Percentiles rank a stretch among this genome's conserved stretches.
Conservation (phyloP, 805 yeast genomes). For the Kluyveromyces siamensis region DNA sequence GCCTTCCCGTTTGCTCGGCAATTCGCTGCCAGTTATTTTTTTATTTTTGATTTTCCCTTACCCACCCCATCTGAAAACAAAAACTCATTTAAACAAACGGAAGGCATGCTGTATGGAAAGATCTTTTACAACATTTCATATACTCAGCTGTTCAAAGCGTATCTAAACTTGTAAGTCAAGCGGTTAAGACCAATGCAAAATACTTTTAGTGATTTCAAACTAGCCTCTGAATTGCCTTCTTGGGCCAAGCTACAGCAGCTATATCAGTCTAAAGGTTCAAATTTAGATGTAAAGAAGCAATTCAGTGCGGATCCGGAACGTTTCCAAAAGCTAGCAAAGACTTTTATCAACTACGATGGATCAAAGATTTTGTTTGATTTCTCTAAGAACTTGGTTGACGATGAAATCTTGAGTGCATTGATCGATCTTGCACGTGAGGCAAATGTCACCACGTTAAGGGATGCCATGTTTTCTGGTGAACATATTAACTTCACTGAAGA, state of each 20-base stretch:
- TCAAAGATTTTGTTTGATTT: conserved; percentile 88
- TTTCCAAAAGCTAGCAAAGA: conserved; percentile 65
- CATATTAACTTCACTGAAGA: conserved; percentile 94
- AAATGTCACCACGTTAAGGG: conserved; percentile 76
- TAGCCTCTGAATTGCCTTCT: conserved; percentile 68
- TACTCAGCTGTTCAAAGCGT: too few species aligned
- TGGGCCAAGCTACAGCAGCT: conserved; percentile 71
- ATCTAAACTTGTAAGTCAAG: too few species aligned
- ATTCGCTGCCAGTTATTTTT: too few species aligned
- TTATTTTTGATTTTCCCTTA: too few species aligned
- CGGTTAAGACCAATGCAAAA: conserved; percentile 5
- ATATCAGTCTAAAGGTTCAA: conserved; percentile 61
- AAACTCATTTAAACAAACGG: too few species aligned
- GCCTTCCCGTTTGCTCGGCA: too few species aligned
- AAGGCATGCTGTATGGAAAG: too few species aligned
- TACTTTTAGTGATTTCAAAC: conserved; percentile 41
- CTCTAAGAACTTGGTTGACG: conserved; percentile 89
- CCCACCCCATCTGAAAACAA: too few species aligned
- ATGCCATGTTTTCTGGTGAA: conserved; percentile 85
- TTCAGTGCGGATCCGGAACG: conserved; percentile 68
- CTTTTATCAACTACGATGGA: conserved; percentile 77
- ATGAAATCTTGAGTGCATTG: conserved; percentile 62
- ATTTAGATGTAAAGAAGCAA: conserved; percentile 66
- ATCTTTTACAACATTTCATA: too few species aligned
- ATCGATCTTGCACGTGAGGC: conserved; percentile 84